Evolutionary conservation across 2,329 filamentous ascomycete species (phyloP).

Genomic region (Beauveria brongniartii): DNA sequence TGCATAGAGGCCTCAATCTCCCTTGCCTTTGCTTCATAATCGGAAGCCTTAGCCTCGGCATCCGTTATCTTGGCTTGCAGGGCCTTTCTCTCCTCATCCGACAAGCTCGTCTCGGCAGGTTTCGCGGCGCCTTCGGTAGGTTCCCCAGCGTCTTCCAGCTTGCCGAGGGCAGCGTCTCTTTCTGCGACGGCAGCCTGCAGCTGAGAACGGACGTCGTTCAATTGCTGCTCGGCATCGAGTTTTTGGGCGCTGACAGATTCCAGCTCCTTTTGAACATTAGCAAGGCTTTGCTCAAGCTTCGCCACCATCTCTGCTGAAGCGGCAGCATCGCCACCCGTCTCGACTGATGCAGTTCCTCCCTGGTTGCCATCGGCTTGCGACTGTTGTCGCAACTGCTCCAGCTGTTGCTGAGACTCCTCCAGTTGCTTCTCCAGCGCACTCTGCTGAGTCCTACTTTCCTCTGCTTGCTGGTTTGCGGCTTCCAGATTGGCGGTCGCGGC

Average conservation of each 20-base stretch:
- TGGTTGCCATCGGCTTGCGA: constrained; percentile 17
- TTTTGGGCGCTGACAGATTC: constrained; percentile 60
- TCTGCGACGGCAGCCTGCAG: constrained; percentile 55
- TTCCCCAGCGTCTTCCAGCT: constrained; percentile 29
- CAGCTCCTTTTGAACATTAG: constrained; percentile 50
- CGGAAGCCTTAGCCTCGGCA: constrained; percentile 53
- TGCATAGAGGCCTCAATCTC: constrained; percentile 57
- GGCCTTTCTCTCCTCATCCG: constrained; percentile 50
- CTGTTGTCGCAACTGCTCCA: constrained; percentile 30
- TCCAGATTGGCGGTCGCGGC: constrained; percentile 47
- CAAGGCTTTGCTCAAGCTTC: constrained; percentile 42
- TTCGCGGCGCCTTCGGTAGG: constrained; percentile 15
- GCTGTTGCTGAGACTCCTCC: constrained; percentile 33
- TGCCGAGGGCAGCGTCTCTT: constrained; percentile 50
- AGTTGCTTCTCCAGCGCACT: constrained; percentile 35
- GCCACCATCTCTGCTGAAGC: constrained; percentile 38
- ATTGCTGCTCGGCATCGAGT: constrained; percentile 55
- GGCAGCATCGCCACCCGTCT: constrained; percentile 30
- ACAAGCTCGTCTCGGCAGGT: constrained; percentile 24
- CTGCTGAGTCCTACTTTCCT: constrained; percentile 25
- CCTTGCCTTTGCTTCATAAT: constrained; percentile 55
- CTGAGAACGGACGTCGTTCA: constrained; percentile 46
- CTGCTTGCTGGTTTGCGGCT: constrained; percentile 31
- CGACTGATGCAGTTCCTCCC: constrained; percentile 30
- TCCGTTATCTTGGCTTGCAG: constrained; percentile 55